Evolutionary conservation across 139 green algal species (phyloP).

Genomic region (Chlorella sp.): DNA sequence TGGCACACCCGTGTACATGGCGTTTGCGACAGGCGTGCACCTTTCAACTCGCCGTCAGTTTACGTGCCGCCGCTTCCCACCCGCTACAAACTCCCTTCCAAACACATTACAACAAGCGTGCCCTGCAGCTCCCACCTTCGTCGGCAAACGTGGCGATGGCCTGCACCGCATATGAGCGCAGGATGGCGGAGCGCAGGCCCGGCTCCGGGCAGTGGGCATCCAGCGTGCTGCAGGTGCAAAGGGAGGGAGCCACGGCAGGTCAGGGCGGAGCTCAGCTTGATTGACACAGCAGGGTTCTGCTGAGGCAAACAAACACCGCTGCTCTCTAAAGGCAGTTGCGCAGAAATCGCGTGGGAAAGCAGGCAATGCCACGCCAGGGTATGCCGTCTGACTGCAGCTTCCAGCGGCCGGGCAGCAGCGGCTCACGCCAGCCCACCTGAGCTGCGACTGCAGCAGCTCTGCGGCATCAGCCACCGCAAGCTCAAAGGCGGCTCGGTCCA

Average conservation of each 20-base stretch:
- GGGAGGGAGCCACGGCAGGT: neutral
- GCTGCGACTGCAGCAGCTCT: slow-evolving; percentile 29
- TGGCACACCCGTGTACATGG: too few species aligned
- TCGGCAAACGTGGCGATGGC: slow-evolving; percentile 33
- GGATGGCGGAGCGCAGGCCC: slow-evolving; percentile 15
- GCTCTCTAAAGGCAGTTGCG: too few species aligned
- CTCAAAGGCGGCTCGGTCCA: slow-evolving; percentile 33
- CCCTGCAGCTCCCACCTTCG: slow-evolving; percentile 21
- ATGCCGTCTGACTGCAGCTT: too few species aligned
- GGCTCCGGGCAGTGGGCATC: slow-evolving; percentile 5
- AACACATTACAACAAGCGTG: too few species aligned
- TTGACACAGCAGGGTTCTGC: too few species aligned
- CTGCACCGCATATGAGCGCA: slow-evolving; percentile 36
- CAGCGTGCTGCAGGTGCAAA: slow-evolving; percentile 5
- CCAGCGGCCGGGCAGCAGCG: neutral
- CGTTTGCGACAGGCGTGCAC: too few species aligned
- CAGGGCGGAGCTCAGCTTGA: neutral
- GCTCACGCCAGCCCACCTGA: neutral
- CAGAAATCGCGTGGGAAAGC: too few species aligned
- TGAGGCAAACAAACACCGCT: too few species aligned
- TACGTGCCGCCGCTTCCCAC: too few species aligned
- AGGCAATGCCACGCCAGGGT: too few species aligned
- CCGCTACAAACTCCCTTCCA: too few species aligned
- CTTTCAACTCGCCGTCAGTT: too few species aligned
- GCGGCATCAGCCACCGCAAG: slow-evolving; percentile 10